phyloP scores from a whole-genome alignment of 176 grass and related monocot genomes.

The Tuctoria greenei region DNA sequence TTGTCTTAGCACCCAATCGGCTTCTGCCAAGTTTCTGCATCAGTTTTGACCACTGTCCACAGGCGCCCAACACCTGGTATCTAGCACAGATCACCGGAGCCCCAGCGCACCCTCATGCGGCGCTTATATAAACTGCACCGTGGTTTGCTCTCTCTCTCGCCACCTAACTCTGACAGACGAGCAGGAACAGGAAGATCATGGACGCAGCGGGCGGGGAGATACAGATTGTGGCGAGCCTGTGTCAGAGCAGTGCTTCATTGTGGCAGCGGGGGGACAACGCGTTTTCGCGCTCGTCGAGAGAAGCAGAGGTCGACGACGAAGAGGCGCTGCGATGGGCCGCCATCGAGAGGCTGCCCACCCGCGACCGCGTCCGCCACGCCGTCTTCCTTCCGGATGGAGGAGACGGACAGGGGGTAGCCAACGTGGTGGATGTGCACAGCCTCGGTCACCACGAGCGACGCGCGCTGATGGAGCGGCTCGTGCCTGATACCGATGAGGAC shows the following conservation, averaged over 20 bases:
- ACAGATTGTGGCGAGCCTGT: constrained; percentile 45
- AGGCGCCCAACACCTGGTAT: too few species aligned
- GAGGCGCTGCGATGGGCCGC: constrained; percentile 86
- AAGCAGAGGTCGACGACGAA: constrained; percentile 64
- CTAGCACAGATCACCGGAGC: too few species aligned
- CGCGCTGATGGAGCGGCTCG: constrained; percentile 58
- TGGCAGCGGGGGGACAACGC: constrained; percentile 58
- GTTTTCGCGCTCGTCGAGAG: constrained; percentile 63
- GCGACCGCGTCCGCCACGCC: constrained; percentile 65
- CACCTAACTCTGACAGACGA: too few species aligned
- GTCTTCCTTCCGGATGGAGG: constrained; percentile 33
- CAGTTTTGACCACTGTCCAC: too few species aligned
- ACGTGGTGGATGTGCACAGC: constrained; percentile 48
- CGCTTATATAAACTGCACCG: too few species aligned
- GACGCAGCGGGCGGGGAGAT: not conserved
- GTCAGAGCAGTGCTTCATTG: constrained; percentile 43
- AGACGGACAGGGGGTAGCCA: not conserved
- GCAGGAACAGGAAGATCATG: not conserved
- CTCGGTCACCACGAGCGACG: constrained; percentile 43
- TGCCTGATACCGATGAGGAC: constrained; percentile 75
- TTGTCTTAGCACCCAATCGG: too few species aligned
- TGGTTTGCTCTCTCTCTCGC: too few species aligned
- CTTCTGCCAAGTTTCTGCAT: too few species aligned
- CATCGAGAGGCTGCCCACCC: constrained; percentile 81
- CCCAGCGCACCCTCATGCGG: too few species aligned